A percentile compares a stretch with the other conserved stretches of the same genome.
These are phyloP conservation scores for Schizothecium vesticola DNA, from an alignment of 495 filamentous ascomycete genomes.

Conservation along the genomic window DNA sequence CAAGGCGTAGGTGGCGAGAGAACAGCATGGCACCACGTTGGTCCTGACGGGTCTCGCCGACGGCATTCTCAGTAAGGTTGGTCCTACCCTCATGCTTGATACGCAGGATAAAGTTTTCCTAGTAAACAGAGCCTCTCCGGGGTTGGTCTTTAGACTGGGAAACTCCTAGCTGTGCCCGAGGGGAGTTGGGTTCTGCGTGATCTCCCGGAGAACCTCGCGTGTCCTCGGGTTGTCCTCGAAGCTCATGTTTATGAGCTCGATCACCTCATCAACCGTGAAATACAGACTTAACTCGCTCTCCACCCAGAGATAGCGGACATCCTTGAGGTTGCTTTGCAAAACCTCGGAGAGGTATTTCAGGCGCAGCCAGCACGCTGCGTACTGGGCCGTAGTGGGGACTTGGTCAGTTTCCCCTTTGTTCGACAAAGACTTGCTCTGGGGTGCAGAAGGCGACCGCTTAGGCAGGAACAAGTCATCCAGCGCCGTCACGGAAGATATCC, in stretches of 20 bases:
- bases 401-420: slow-evolving; percentile 29
- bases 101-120: background rate
- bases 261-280: slow-evolving; percentile 75
- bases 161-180: background rate
- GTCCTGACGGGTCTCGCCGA: background rate
- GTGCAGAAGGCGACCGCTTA: slow-evolving; percentile 23
- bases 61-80: background rate
- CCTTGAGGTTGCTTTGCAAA: slow-evolving; percentile 79
- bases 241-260: slow-evolving; percentile 80
- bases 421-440: slow-evolving; percentile 1
- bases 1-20: background rate
- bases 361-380: slow-evolving; percentile 77
- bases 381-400: slow-evolving; percentile 68
- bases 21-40: background rate
- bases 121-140: background rate
- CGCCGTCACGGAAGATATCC: slow-evolving; percentile 63
- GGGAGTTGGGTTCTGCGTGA: slow-evolving; percentile 49
- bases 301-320: slow-evolving; percentile 83
- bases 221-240: slow-evolving; percentile 85
- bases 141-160: background rate
- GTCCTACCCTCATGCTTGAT: background rate
- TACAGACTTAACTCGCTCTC: slow-evolving; percentile 81
- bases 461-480: slow-evolving; percentile 74
- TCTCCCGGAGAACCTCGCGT: slow-evolving; percentile 71
- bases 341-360: slow-evolving; percentile 88